Percentiles rank a stretch among this genome's conserved stretches.
phyloP scores from a whole-genome alignment of 2,329 filamentous ascomycete genomes.

The Trichothecium roseum region DNA sequence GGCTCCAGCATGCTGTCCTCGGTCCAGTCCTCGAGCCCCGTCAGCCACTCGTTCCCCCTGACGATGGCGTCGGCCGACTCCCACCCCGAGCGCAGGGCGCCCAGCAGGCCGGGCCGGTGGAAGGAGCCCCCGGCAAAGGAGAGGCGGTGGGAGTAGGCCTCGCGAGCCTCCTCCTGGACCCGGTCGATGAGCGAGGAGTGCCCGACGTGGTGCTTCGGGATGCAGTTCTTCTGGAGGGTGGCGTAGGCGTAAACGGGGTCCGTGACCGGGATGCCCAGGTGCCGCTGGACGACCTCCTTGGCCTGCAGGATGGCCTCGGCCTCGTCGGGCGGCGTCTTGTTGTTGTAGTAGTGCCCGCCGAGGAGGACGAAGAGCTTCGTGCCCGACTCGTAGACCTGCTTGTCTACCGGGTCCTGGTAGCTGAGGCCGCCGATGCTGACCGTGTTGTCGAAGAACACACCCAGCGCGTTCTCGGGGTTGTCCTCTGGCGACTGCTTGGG shows the following conservation, averaged over 20 bases:
- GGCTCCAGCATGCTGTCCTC: conserved; percentile 1
- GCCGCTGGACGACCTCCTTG: conserved; percentile 55
- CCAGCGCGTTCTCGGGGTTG: conserved; percentile 76
- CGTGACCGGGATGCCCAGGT: conserved; percentile 57
- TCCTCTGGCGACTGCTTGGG: conserved; percentile 62
- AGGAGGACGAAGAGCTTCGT: conserved; percentile 93
- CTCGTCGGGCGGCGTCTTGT: conserved; percentile 28
- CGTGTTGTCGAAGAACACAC: conserved; percentile 85
- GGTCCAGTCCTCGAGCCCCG: conserved; percentile 20
- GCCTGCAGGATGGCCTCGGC: conserved; percentile 62
- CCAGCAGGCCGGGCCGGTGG: conserved; percentile 38
- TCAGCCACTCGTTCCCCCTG: conserved; percentile 9
- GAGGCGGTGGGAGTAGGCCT: conserved; percentile 50
- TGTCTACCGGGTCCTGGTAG: conserved; percentile 50
- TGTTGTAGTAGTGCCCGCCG: conserved; percentile 79
- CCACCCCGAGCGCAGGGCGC: conserved; percentile 37
- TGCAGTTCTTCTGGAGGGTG: conserved; percentile 56
- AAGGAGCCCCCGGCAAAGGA: conserved; percentile 52
- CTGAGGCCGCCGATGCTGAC: conserved; percentile 26
- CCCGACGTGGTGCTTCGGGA: conserved; percentile 82
- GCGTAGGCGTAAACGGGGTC: conserved; percentile 51
- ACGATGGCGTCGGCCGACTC: conserved; percentile 31
- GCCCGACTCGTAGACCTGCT: conserved; percentile 67
- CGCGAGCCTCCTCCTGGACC: conserved; percentile 43
- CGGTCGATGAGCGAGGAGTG: conserved; percentile 53